Conservation (phyloP, 768 basidiomycete genomes). For the Trametes maxima region DNA sequence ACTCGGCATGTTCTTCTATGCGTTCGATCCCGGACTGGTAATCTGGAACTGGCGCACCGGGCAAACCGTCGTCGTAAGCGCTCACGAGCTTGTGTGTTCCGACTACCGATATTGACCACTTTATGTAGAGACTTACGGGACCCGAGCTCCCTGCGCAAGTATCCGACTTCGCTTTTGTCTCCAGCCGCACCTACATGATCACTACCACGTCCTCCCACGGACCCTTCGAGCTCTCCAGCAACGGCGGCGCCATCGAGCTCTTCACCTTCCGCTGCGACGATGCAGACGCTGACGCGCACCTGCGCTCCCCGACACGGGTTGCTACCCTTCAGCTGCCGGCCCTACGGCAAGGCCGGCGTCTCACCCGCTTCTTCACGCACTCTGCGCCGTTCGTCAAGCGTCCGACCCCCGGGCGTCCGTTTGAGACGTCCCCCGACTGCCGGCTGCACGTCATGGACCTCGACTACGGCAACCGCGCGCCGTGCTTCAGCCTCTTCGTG, state of each 20-base stretch:
- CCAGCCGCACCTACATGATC: conserved; percentile 45
- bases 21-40: conserved; percentile 39
- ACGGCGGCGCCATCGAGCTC: conserved; percentile 44
- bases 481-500: conserved; percentile 35
- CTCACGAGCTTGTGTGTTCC: not conserved
- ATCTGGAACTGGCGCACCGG: conserved; percentile 60
- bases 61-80: conserved; percentile 42
- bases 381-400: conserved; percentile 33
- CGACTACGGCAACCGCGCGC: conserved; percentile 28
- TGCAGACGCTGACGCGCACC: not conserved
- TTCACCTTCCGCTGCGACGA: conserved; percentile 39
- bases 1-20: conserved; percentile 49
- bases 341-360: conserved; percentile 12
- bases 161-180: conserved; percentile 52
- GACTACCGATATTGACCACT: not conserved
- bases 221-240: conserved; percentile 43
- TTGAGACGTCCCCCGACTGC: conserved; percentile 26
- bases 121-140: conserved; percentile 34
- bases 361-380: conserved; percentile 28
- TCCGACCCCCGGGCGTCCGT: conserved; percentile 23
- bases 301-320: conserved; percentile 13
- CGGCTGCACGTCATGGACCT: conserved; percentile 34
- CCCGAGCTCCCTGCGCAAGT: conserved; percentile 31
- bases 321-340: conserved; percentile 32
- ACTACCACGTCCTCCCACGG: conserved; percentile 40